Conservation (phyloP, 495 filamentous ascomycete species). For the Hypoxylon cercidicola region DNA sequence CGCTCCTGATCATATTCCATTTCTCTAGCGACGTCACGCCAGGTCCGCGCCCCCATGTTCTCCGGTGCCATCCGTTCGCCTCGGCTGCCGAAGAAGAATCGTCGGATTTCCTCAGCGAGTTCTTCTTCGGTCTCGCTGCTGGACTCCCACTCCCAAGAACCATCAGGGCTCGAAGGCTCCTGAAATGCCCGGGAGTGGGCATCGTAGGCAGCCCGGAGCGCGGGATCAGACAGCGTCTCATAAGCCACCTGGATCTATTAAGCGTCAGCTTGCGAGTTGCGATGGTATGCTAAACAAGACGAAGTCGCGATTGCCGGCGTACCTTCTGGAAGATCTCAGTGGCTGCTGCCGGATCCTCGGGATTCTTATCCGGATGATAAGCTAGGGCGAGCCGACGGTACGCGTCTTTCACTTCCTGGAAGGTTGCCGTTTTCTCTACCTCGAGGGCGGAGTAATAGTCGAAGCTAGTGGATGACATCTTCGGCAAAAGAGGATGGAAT, state of each 20-base stretch:
- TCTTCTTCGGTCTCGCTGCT: too few relatives aligned
- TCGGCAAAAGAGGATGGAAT: not conserved
- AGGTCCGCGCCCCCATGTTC: too few relatives aligned
- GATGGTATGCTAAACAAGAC: not conserved
- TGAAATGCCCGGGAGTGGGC: not conserved
- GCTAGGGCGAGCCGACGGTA: constrained; percentile 90
- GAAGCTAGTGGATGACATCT: constrained; percentile 28
- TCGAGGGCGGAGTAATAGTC: constrained; percentile 98
- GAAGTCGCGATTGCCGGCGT: constrained; percentile 10
- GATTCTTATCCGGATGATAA: constrained; percentile 97
- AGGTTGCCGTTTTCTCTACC: constrained; percentile 81
- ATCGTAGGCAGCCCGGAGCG: constrained; percentile 31
- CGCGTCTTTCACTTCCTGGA: constrained; percentile 91
- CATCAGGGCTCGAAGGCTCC: not conserved
- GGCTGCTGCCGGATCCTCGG: constrained; percentile 62
- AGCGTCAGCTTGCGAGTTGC: not conserved
- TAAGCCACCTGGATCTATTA: constrained; percentile 38
- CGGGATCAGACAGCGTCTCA: constrained; percentile 29
- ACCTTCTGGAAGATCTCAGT: constrained; percentile 48
- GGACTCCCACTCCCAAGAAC: not conserved
- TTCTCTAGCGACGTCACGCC: not conserved
- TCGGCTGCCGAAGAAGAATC: too few relatives aligned
- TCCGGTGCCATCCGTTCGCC: too few relatives aligned
- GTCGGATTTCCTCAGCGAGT: too few relatives aligned
- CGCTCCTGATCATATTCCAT: not conserved